Evolutionary conservation across 768 basidiomycete species (phyloP).

Genomic region (Kwoniella dejecticola): DNA sequence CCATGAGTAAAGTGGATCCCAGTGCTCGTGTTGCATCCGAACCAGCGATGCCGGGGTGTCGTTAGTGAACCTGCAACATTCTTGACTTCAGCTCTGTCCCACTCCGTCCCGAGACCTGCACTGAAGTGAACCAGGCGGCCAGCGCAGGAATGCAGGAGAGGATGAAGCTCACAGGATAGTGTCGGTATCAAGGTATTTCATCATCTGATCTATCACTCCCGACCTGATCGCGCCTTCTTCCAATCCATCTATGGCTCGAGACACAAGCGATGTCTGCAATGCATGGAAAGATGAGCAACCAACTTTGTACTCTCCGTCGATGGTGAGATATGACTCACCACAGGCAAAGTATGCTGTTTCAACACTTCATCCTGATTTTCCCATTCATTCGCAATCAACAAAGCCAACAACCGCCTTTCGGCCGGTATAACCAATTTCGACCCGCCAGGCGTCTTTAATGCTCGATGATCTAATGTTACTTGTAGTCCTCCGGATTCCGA

Average conservation of each 20-base stretch:
- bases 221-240: constrained; percentile 62
- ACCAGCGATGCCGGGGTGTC: constrained; percentile 75
- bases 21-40: constrained; percentile 74
- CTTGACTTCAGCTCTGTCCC: no score
- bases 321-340: no score
- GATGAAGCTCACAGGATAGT: constrained; percentile 58
- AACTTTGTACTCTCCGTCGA: no score
- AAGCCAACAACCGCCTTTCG: constrained; percentile 71
- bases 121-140: no score
- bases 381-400: constrained; percentile 93
- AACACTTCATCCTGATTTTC: constrained; percentile 82
- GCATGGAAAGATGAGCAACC: neutral
- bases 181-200: constrained; percentile 91
- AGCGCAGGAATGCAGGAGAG: neutral
- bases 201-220: constrained; percentile 68
- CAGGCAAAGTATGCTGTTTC: constrained; percentile 86
- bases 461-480: constrained; percentile 77
- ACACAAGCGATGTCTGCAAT: constrained; percentile 78
- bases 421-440: constrained; percentile 70
- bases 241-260: constrained; percentile 84
- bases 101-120: no score
- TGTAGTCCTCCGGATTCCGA: constrained; percentile 58
- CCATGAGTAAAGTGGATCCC: constrained; percentile 87
- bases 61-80: constrained; percentile 79
- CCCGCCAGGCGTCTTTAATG: constrained; percentile 87